Evolutionary conservation across 495 filamentous ascomycete species (phyloP).

Genomic region (Hypoxylon subgilvum): DNA sequence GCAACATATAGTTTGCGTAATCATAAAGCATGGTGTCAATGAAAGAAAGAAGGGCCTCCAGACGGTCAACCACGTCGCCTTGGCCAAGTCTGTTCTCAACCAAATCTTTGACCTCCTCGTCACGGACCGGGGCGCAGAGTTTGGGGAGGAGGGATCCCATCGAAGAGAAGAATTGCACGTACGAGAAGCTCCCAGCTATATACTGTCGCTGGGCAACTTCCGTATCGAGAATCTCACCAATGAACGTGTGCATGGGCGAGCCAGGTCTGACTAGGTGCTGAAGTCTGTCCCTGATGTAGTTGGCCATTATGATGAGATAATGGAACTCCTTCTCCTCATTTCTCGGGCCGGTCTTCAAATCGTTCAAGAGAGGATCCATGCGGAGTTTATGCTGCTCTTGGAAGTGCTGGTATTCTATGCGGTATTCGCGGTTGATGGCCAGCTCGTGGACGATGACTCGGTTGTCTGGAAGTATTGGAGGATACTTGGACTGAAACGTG

Average conservation of each 20-base stretch:
- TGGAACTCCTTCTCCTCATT: constrained; percentile 68
- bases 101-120: constrained; percentile 80
- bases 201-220: constrained; percentile 78
- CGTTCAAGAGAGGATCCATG: constrained; percentile 71
- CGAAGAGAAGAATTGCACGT: constrained; percentile 89
- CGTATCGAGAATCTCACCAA: constrained; percentile 84
- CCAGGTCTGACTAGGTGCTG: constrained; percentile 79
- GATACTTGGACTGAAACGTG: constrained; percentile 45
- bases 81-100: constrained; percentile 68
- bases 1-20: constrained; percentile 91
- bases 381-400: constrained; percentile 55
- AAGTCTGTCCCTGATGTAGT: constrained; percentile 81
- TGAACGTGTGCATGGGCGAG: constrained; percentile 80
- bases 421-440: constrained; percentile 84
- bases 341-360: constrained; percentile 77
- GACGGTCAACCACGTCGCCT: constrained; percentile 82
- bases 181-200: constrained; percentile 82
- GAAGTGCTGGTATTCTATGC: constrained; percentile 58
- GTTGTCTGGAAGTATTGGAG: constrained; percentile 76
- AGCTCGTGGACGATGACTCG: constrained; percentile 87
- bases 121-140: constrained; percentile 89
- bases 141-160: constrained; percentile 89
- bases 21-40: constrained; percentile 93
- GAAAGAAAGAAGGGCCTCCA: constrained; percentile 81
- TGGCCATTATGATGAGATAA: constrained; percentile 77